Evolutionary conservation across 495 filamentous ascomycete genomes (phyloP).

Genomic region (Letharia columbiana): DNA sequence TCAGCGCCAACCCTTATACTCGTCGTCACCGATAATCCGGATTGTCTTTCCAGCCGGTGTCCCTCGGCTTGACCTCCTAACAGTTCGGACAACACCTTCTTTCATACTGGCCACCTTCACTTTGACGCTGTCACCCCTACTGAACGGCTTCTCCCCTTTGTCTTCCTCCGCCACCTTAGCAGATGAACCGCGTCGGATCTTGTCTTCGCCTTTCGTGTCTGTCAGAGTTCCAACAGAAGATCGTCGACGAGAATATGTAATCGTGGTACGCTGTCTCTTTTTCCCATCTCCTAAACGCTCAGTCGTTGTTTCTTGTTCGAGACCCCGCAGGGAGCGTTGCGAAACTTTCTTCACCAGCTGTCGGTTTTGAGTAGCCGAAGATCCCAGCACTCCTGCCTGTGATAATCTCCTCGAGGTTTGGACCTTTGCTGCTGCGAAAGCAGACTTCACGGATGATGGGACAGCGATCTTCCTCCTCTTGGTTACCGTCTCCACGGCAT

Average conservation of each 20-base stretch:
- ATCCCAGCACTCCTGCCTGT: constrained; percentile 1
- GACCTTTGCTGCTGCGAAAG: constrained; percentile 17
- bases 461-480: constrained; percentile 36
- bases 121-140: constrained; percentile 19
- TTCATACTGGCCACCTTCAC: constrained; percentile 21
- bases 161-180: constrained; percentile 1
- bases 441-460: constrained; percentile 17
- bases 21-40: constrained; percentile 22
- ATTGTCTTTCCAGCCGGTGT: constrained; percentile 20
- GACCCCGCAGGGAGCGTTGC: constrained; percentile 2
- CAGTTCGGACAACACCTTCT: constrained; percentile 23
- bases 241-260: constrained; percentile 27
- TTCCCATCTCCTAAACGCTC: constrained; percentile 5
- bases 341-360: constrained; percentile 18
- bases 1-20: constrained; percentile 17
- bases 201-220: not conserved
- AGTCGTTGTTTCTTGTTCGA: constrained; percentile 4
- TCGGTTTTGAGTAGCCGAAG: constrained; percentile 8
- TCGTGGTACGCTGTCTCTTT: constrained; percentile 29
- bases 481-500: constrained; percentile 26
- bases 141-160: not conserved
- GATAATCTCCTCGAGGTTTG: constrained; percentile 17
- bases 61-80: constrained; percentile 17
- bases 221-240: constrained; percentile 19
- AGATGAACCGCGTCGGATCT: not conserved